Evolutionary conservation across 73 alveolate species (phyloP).

Genomic region (Paramecium caudatum): DNA sequence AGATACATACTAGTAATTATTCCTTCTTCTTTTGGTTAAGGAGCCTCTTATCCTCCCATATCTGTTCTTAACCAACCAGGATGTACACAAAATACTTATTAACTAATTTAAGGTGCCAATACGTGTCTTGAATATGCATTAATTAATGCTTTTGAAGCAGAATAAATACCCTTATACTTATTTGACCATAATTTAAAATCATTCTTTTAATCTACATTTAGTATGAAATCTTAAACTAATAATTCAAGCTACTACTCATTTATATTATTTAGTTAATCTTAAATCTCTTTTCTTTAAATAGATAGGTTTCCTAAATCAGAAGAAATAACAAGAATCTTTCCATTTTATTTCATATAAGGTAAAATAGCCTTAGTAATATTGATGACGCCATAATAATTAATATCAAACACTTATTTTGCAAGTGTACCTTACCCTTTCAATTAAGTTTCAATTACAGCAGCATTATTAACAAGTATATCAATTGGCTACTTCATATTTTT

Average conservation of each 20-base stretch:
- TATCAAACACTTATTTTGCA: not conserved
- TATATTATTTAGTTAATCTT: not conserved
- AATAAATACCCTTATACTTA: not conserved
- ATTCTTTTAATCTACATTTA: not conserved
- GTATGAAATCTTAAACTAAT: not conserved
- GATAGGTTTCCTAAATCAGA: not conserved
- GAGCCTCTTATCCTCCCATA: constrained; percentile 42
- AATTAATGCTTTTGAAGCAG: constrained; percentile 18
- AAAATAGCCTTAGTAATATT: not conserved
- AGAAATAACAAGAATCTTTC: not conserved
- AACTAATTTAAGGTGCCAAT: not conserved
- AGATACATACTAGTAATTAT: constrained; percentile 6
- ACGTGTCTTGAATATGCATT: constrained; percentile 24
- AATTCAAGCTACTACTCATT: not conserved
- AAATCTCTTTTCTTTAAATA: not conserved
- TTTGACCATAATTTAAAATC: not conserved
- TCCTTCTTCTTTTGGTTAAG: not conserved
- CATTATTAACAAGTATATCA: constrained; percentile 15
- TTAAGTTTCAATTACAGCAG: not conserved
- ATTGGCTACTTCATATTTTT: not conserved
- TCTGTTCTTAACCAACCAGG: constrained; percentile 36
- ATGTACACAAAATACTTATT: not conserved
- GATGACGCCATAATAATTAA: constrained; percentile 22
- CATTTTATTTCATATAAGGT: constrained; percentile 1
- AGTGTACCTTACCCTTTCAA: not conserved